These are phyloP conservation scores for Canariomyces notabilis DNA, from an alignment of 2,329 filamentous ascomycete species.

Conservation along the genomic window DNA sequence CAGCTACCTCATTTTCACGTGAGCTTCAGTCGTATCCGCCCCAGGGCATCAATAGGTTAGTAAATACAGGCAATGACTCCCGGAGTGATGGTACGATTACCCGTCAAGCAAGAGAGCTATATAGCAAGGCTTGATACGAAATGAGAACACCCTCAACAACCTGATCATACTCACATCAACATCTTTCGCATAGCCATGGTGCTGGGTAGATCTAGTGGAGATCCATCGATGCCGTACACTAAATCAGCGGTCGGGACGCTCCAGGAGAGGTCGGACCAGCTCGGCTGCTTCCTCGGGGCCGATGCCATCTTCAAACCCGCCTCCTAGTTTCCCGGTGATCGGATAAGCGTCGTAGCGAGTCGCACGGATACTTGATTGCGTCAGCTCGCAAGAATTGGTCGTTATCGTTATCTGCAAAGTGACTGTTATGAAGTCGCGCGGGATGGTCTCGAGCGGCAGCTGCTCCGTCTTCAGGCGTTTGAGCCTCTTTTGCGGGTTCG, in stretches of 20 bases:
- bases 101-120: too few species aligned
- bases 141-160: too few species aligned
- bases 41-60: too few species aligned
- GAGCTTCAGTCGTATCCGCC: too few species aligned
- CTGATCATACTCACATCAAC: too few species aligned
- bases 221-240: not conserved
- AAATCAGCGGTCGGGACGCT: not conserved
- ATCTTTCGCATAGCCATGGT: not conserved
- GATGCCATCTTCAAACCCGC: not conserved
- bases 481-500: slow-evolving; percentile 14
- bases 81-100: too few species aligned
- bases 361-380: not conserved
- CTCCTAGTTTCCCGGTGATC: slow-evolving; percentile 10
- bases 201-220: not conserved
- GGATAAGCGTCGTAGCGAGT: slow-evolving; percentile 14
- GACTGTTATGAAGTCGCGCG: slow-evolving; percentile 12
- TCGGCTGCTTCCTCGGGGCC: slow-evolving; percentile 1
- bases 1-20: not conserved
- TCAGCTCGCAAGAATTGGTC: slow-evolving; percentile 1
- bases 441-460: slow-evolving; percentile 25
- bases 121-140: too few species aligned
- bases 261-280: slow-evolving; percentile 7
- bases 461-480: slow-evolving; percentile 23
- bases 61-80: too few species aligned
- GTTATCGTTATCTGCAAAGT: slow-evolving; percentile 16